These are phyloP conservation scores for Globisporangium irregulare DNA, from an alignment of 352 stramenopile species.

Conservation along the genomic window DNA sequence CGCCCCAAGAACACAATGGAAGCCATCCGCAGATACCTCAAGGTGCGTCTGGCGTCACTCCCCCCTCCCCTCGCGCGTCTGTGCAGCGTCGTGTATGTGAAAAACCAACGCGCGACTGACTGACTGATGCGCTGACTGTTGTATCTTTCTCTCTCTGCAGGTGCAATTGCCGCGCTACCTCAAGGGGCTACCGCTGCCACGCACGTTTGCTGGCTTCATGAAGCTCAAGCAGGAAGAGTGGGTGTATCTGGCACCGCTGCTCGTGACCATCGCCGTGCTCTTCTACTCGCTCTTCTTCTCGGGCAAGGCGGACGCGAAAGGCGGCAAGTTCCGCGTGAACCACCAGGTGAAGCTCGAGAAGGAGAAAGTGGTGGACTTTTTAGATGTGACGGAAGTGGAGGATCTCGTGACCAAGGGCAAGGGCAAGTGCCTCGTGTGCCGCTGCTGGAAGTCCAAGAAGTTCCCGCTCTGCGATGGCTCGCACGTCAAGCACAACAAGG, in stretches of 20 bases:
- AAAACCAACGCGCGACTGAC: background rate
- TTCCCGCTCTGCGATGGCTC: constrained; percentile 79
- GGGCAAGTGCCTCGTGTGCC: constrained; percentile 79
- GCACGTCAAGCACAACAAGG: constrained; percentile 88
- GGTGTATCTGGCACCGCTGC: constrained; percentile 79
- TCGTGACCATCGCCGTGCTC: constrained; percentile 73
- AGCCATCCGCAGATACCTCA: constrained; percentile 78
- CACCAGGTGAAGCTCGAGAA: constrained; percentile 66
- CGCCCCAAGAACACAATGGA: constrained; percentile 39
- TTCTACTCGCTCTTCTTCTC: constrained; percentile 63
- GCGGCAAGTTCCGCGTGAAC: constrained; percentile 64
- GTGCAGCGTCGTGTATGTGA: background rate
- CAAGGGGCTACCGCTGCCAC: constrained; percentile 75
- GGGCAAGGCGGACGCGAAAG: constrained; percentile 42
- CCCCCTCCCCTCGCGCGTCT: background rate
- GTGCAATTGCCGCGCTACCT: constrained; percentile 78
- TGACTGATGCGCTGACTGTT: background rate
- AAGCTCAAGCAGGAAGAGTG: constrained; percentile 87
- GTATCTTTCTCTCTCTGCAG: constrained; percentile 19
- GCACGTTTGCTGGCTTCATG: constrained; percentile 76
- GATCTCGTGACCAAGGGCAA: constrained; percentile 72
- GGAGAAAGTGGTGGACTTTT: constrained; percentile 78
- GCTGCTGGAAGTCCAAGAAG: constrained; percentile 90
- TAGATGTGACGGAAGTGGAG: constrained; percentile 69
- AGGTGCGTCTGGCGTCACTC: constrained; percentile 28